Base-by-base conservation (phyloP, 768 basidiomycete species). In the Termitomyces sp. region DNA sequence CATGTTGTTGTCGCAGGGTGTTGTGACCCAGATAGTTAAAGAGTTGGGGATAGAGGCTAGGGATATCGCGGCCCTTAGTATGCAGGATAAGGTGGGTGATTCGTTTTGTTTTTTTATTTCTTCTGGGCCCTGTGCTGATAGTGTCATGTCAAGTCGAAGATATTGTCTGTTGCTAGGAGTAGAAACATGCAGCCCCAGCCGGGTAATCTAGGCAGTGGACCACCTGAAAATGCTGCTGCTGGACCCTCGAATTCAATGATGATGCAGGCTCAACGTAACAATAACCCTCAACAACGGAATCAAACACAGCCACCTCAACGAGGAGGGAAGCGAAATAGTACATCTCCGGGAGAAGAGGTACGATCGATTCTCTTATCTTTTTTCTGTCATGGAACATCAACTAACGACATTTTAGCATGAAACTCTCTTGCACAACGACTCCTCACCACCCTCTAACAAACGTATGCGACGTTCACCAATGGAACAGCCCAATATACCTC, bases 281-380 rank as follows among this genome's bases (percentile, higher is more conserved):
- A 64, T 28, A 61, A 58, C n/a, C 64, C 61, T 30, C 64, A 63
- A 25, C 64, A 65, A 23, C 59, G 57, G 50, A 66, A 67, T n/a
- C 66, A 63, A 52, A 70, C 67, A 55, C 70, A 60, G 50, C 62
- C 59, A 16, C 66, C 59, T 50, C 60, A 64, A 35, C 70, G 64
- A 51, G 70, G 64, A 49, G 69, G 64, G 46, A 71, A 85, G 62
- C 76, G 84, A 60, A 83, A 71, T 60, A 85, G 82, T 65, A 85
- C 81, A 11, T 83, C 84, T 6, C 84, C 84, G 6, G 79, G 76
- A 35, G 84, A 84, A 68, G 84, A 85, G 64, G 84, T 84, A 61
- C 60, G 59, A 44, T 25, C 21, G 19, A 30, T 61, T 17, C 17
- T 19, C 57, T 51, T n/a, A n/a, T n/a, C n/a, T 41, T 8, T 44